These are phyloP conservation scores for Eimeria maxima DNA, from an alignment of 169 alveolate genomes.

Conservation along the genomic window DNA sequence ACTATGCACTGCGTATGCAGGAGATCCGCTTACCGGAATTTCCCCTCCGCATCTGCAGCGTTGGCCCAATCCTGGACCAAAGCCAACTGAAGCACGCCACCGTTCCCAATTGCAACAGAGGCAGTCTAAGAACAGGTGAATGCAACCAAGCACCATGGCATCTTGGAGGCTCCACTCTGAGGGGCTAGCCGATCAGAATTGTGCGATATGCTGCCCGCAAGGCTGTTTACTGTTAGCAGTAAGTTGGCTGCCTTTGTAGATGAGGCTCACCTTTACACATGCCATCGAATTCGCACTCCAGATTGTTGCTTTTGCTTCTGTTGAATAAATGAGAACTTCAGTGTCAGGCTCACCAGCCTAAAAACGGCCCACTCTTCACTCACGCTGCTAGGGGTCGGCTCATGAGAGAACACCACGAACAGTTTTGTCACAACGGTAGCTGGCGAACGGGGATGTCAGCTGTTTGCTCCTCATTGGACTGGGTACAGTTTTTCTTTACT, in stretches of 20 bases:
- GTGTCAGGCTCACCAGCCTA: slow-evolving; percentile 63
- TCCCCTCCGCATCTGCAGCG: neutral
- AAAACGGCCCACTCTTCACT: neutral
- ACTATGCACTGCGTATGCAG: neutral
- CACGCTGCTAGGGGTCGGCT: neutral
- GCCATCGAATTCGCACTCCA: slow-evolving; percentile 80
- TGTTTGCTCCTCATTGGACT: neutral
- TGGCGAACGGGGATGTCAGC: neutral
- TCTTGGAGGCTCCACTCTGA: neutral
- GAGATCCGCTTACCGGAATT: neutral
- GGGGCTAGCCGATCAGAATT: neutral
- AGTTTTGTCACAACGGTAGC: neutral
- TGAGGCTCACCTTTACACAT: slow-evolving; percentile 75
- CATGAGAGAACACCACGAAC: neutral
- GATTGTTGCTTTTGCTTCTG: slow-evolving; percentile 79
- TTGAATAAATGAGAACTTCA: slow-evolving; percentile 64
- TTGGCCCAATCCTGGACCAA: slow-evolving; percentile 49
- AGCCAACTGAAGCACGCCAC: slow-evolving; percentile 50
- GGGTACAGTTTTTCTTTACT: neutral
- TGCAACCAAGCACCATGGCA: neutral
- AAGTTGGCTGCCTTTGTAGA: neutral
- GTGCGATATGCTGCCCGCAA: neutral
- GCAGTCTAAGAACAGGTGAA: slow-evolving; percentile 80
- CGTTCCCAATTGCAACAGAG: slow-evolving; percentile 64
- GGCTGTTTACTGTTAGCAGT: neutral